These are phyloP conservation scores for Tylopilus sp. DNA, from an alignment of 768 basidiomycete genomes.

Conservation along the genomic window DNA sequence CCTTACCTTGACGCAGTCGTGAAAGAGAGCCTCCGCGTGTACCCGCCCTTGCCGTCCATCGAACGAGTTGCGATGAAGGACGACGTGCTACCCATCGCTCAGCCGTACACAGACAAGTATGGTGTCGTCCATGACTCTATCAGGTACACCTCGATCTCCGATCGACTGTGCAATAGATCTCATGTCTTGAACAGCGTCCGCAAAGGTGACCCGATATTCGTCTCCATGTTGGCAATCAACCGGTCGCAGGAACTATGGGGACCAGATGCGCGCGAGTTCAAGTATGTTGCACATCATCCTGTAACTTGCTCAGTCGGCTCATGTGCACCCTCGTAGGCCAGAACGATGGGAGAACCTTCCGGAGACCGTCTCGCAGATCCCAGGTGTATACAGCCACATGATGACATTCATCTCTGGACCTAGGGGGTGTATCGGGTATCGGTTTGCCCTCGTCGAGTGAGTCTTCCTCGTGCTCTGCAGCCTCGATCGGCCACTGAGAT, in stretches of 20 bases:
- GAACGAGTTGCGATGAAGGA: slow-evolving; percentile 48
- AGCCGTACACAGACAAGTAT: too few species aligned
- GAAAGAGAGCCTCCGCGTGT: slow-evolving; percentile 53
- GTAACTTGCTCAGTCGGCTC: too few species aligned
- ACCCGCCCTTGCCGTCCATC: slow-evolving; percentile 45
- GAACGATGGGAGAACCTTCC: slow-evolving; percentile 60
- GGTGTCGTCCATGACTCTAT: too few species aligned
- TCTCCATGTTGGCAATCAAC: not conserved
- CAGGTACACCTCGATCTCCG: too few species aligned
- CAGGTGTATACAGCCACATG: not conserved
- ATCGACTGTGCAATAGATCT: too few species aligned
- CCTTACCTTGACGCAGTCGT: slow-evolving; percentile 67
- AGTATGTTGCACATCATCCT: not conserved
- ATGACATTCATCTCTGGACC: not conserved
- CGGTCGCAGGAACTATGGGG: not conserved
- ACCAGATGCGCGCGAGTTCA: not conserved
- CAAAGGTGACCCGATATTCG: not conserved
- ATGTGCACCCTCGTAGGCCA: slow-evolving; percentile 38
- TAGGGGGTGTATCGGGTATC: not conserved
- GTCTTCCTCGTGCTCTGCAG: slow-evolving; percentile 18
- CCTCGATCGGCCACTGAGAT: not conserved
- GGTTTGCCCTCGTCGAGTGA: slow-evolving; percentile 57
- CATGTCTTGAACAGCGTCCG: not conserved
- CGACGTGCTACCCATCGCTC: slow-evolving; percentile 24
- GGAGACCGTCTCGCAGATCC: slow-evolving; percentile 24